phyloP scores from a whole-genome alignment of 2,329 filamentous ascomycete genomes.

The Alternaria sp. region DNA sequence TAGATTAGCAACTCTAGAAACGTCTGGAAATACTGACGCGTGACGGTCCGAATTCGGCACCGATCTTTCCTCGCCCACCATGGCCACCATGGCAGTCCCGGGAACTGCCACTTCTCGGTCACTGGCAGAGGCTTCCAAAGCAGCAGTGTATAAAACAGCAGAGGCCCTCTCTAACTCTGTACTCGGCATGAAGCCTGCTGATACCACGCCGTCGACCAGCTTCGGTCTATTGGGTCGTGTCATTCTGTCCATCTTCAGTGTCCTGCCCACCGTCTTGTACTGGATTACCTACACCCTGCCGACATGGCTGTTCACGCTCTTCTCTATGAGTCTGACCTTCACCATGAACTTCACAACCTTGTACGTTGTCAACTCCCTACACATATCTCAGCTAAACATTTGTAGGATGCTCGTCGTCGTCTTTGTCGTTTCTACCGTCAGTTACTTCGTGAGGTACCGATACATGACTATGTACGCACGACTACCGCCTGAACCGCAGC shows the following conservation, averaged over 20 bases:
- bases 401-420: slow-evolving; percentile 68
- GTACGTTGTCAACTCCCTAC: slow-evolving; percentile 57
- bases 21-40: slow-evolving; percentile 3
- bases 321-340: slow-evolving; percentile 92
- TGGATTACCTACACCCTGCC: slow-evolving; percentile 87
- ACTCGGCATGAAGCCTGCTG: slow-evolving; percentile 27
- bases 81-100: slow-evolving; percentile 33
- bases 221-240: slow-evolving; percentile 57
- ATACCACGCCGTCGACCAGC: slow-evolving; percentile 35
- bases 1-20: slow-evolving; percentile 5
- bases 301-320: slow-evolving; percentile 84
- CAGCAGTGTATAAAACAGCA: slow-evolving; percentile 20
- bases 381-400: slow-evolving; percentile 31
- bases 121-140: slow-evolving; percentile 11
- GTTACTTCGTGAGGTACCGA: slow-evolving; percentile 93
- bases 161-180: slow-evolving; percentile 28
- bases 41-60: slow-evolving; percentile 9
- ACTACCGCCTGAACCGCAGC: slow-evolving; percentile 89
- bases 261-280: slow-evolving; percentile 68
- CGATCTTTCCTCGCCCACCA: slow-evolving; percentile 5
- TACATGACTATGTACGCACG: slow-evolving; percentile 97
- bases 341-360: slow-evolving; percentile 99
- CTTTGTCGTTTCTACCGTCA: slow-evolving; percentile 80
- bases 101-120: slow-evolving; percentile 26
- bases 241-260: slow-evolving; percentile 57